Evolutionary conservation across 371 early-diverging fungal species (phyloP).

Genomic region (Actinomortierella wolfii): DNA sequence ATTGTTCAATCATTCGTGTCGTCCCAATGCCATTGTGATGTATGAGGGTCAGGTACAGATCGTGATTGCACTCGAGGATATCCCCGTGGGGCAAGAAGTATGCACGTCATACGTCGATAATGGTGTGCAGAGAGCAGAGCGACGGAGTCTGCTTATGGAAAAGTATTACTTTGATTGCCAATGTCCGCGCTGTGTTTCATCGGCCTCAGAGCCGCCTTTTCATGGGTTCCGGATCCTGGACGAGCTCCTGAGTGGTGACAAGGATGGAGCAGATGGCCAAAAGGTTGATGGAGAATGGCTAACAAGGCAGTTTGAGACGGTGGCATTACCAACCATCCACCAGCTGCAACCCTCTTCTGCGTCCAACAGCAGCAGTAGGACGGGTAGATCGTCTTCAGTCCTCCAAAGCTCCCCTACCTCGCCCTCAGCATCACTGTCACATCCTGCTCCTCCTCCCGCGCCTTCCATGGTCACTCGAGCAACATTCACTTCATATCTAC

Average conservation of each 20-base stretch:
- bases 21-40: constrained; percentile 76
- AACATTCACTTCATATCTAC: constrained; percentile 23
- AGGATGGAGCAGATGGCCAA: constrained; percentile 28
- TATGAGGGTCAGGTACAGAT: constrained; percentile 58
- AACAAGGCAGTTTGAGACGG: constrained; percentile 35
- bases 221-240: constrained; percentile 35
- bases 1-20: constrained; percentile 87
- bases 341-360: constrained; percentile 12
- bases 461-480: constrained; percentile 18
- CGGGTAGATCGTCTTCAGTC: too few relatives aligned
- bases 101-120: constrained; percentile 79
- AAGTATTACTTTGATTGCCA: constrained; percentile 80
- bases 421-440: too few relatives aligned
- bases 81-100: constrained; percentile 73
- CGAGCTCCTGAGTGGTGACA: constrained; percentile 26
- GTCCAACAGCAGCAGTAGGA: too few relatives aligned
- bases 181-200: constrained; percentile 66
- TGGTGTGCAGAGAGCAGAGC: constrained; percentile 59
- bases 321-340: constrained; percentile 25
- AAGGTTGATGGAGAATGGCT: constrained; percentile 44
- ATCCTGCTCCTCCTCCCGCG: constrained; percentile 11
- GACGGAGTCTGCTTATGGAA: constrained; percentile 57
- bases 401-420: constrained; percentile 11
- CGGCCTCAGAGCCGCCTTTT: neutral
- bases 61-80: constrained; percentile 67